Evolutionary conservation across 768 basidiomycete genomes (phyloP).

Genomic region (Pseudohyphozyma bogoriensis): DNA sequence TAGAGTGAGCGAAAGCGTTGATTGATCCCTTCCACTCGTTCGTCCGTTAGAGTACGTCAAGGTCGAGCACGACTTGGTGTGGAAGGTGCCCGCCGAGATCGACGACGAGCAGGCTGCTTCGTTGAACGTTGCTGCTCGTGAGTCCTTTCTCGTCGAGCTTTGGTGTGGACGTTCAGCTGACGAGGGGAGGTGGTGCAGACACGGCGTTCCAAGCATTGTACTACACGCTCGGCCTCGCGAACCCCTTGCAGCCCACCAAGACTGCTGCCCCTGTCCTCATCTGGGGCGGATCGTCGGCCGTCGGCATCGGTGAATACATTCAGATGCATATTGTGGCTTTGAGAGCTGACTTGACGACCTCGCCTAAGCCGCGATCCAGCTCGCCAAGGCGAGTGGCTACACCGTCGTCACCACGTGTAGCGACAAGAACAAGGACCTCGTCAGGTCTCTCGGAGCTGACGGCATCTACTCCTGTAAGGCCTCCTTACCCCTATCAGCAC

Average conservation of each 20-base stretch:
- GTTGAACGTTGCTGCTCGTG: conserved; percentile 16
- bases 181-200: conserved; percentile 4
- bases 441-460: conserved; percentile 43
- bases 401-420: conserved; percentile 46
- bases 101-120: conserved; percentile 15
- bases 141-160: background rate
- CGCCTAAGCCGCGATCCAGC: conserved; percentile 38
- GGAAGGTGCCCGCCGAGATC: conserved; percentile 16
- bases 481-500: background rate
- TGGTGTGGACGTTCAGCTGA: background rate
- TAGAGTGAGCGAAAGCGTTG: background rate
- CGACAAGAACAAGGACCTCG: conserved; percentile 38
- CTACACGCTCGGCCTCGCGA: conserved; percentile 2
- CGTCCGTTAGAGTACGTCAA: conserved; percentile 14
- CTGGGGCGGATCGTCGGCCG: conserved; percentile 20
- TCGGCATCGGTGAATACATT: conserved; percentile 6
- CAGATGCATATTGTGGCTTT: background rate
- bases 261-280: conserved; percentile 11
- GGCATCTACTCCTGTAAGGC: conserved; percentile 40
- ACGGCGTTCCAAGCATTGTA: conserved; percentile 18
- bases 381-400: conserved; percentile 43
- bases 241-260: conserved; percentile 1
- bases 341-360: background rate
- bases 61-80: conserved; percentile 6
- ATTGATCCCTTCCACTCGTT: background rate